Conservation (phyloP, 2,329 filamentous ascomycete species). For the Helotiales sp. region DNA sequence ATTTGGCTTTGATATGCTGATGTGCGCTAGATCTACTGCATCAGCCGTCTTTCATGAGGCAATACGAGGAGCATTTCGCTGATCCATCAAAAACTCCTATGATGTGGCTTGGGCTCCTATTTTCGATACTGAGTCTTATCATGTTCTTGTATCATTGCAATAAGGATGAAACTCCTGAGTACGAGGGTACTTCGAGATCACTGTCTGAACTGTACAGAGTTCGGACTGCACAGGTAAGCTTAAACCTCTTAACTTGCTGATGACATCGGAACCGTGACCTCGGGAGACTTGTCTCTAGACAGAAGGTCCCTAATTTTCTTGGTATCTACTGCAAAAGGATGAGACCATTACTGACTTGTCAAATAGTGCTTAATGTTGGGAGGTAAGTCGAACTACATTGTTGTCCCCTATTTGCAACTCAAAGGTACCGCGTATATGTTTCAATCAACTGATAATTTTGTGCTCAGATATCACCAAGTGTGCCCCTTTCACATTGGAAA, state of each 20-base stretch:
- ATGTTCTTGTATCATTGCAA: conserved; percentile 77
- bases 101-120: conserved; percentile 80
- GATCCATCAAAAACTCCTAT: conserved; percentile 71
- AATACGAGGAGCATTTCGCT: conserved; percentile 60
- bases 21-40: conserved; percentile 69
- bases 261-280: not conserved
- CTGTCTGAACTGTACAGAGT: conserved; percentile 67
- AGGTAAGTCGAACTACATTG: conserved; percentile 47
- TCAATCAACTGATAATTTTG: conserved; percentile 49
- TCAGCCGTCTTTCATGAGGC: conserved; percentile 75
- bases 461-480: conserved; percentile 60
- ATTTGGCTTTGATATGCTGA: not conserved
- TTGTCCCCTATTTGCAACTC: not conserved
- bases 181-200: conserved; percentile 61
- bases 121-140: conserved; percentile 74
- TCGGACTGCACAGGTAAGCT: conserved; percentile 66
- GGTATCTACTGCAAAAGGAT: too few relatives aligned
- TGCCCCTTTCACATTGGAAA: conserved; percentile 74
- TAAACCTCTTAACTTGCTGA: not conserved
- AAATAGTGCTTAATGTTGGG: conserved; percentile 69
- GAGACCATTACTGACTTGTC: too few relatives aligned
- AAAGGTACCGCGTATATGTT: not conserved
- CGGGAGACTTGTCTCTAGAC: not conserved
- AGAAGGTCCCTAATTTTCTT: not conserved
- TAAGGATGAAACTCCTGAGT: conserved; percentile 76